Conservation (phyloP, 257 asterid species). For the Penstemon davidsonii region DNA sequence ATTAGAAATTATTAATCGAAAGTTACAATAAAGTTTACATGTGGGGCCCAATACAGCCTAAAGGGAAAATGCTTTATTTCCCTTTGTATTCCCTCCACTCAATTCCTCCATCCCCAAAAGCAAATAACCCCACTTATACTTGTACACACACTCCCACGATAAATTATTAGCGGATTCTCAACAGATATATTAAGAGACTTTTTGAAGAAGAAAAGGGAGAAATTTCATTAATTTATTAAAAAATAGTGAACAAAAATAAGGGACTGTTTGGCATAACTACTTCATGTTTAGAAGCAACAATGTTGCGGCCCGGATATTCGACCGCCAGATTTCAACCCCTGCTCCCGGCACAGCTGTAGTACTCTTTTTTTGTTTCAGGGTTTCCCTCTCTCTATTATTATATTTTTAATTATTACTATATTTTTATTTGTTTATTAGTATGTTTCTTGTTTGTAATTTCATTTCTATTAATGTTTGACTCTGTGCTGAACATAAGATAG, state of each 20-base stretch:
- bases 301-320: slow-evolving; percentile 93
- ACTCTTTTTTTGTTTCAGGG: slow-evolving; percentile 26
- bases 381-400: slow-evolving; percentile 1
- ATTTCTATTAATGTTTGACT: neutral
- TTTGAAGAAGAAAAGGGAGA: neutral
- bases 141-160: too few species aligned
- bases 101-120: slow-evolving; percentile 16
- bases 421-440: neutral
- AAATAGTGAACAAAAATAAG: too few species aligned
- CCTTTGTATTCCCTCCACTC: slow-evolving; percentile 26
- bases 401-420: neutral
- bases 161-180: too few species aligned
- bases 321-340: slow-evolving; percentile 91
- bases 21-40: too few species aligned
- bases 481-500: slow-evolving; percentile 10
- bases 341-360: slow-evolving; percentile 87
- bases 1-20: too few species aligned
- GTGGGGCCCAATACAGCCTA: too few species aligned
- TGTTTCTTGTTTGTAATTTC: neutral
- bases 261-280: neutral
- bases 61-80: neutral
- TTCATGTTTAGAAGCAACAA: slow-evolving; percentile 91
- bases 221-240: too few species aligned
- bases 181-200: too few species aligned
- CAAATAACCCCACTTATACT: neutral